Percentiles rank a stretch among this genome's conserved stretches.
These are phyloP conservation scores for Phytophthora tentaculata DNA, from an alignment of 352 stramenopile genomes.

Conservation along the genomic window DNA sequence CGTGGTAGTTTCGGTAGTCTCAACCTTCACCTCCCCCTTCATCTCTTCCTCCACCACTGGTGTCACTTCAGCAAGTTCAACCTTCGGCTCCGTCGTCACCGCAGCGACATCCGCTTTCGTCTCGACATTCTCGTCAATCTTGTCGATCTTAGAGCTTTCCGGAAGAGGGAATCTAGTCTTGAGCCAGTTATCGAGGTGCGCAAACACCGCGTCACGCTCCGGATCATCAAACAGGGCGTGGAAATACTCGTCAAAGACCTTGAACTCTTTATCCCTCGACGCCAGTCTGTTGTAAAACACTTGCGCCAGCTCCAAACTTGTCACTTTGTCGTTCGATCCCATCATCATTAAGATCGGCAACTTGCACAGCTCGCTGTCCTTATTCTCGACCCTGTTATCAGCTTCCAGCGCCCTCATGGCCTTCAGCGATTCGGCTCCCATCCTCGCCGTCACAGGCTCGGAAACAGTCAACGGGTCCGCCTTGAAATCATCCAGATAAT, in stretches of 20 bases:
- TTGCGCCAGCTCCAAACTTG: constrained; percentile 50
- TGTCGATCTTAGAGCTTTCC: constrained; percentile 14
- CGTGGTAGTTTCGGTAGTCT: not conserved
- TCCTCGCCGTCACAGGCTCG: constrained; percentile 45
- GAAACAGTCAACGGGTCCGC: constrained; percentile 54
- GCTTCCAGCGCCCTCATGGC: constrained; percentile 46
- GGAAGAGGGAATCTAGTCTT: constrained; percentile 39
- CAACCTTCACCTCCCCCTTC: constrained; percentile 7
- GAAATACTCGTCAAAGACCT: constrained; percentile 60
- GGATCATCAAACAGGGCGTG: constrained; percentile 74
- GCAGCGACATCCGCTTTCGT: not conserved
- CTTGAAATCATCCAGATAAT: constrained; percentile 52
- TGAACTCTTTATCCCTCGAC: constrained; percentile 64
- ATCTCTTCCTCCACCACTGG: constrained; percentile 1
- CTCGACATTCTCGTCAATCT: constrained; percentile 20
- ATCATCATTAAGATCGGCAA: constrained; percentile 53
- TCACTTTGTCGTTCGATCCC: constrained; percentile 61
- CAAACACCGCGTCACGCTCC: constrained; percentile 55
- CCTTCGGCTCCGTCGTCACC: constrained; percentile 2
- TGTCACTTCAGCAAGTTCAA: not conserved
- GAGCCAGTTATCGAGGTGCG: constrained; percentile 52
- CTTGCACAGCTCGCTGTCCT: constrained; percentile 36
- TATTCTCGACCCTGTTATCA: constrained; percentile 40
- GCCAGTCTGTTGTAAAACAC: constrained; percentile 54
- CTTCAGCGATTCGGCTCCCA: constrained; percentile 50